Conservation (phyloP, 148 eudicot species). For the Polygonum maritimum region DNA sequence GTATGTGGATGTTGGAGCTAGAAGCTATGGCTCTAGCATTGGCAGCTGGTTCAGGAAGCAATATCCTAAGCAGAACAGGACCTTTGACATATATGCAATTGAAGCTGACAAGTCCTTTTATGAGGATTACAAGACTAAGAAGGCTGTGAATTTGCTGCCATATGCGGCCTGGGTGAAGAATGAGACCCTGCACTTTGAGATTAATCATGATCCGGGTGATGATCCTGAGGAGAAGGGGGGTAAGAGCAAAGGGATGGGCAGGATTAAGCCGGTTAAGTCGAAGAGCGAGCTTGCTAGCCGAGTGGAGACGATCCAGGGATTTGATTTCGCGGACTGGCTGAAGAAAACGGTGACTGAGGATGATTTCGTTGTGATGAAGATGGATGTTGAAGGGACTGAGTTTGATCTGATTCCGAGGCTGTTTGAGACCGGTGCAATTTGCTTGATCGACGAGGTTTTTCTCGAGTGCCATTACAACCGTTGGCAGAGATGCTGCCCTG, state of each 20-base stretch:
- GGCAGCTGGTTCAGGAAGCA: slow-evolving; percentile 92
- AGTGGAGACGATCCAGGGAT: slow-evolving; percentile 61
- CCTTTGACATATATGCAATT: slow-evolving; percentile 77
- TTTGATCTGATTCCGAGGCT: slow-evolving; percentile 81
- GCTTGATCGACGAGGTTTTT: slow-evolving; percentile 87
- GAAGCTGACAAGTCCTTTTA: slow-evolving; percentile 83
- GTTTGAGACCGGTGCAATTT: slow-evolving; percentile 84
- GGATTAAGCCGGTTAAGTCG: slow-evolving; percentile 63
- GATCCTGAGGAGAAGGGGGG: slow-evolving; percentile 56
- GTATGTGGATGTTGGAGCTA: slow-evolving; percentile 86
- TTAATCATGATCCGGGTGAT: slow-evolving; percentile 55
- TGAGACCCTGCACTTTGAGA: slow-evolving; percentile 80
- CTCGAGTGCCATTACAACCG: slow-evolving; percentile 92
- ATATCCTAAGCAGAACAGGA: slow-evolving; percentile 88
- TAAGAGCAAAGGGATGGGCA: slow-evolving; percentile 65
- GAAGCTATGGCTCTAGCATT: slow-evolving; percentile 96
- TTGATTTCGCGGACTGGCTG: slow-evolving; percentile 92
- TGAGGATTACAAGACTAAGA: slow-evolving; percentile 58
- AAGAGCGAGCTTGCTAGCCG: slow-evolving; percentile 23
- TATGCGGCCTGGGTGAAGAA: slow-evolving; percentile 94
- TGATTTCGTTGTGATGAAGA: slow-evolving; percentile 93
- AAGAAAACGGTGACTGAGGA: slow-evolving; percentile 55
- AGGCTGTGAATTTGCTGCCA: slow-evolving; percentile 64
- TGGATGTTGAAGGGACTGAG: slow-evolving; percentile 97
- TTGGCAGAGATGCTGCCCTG: slow-evolving; percentile 96